Base-by-base conservation (phyloP, 208 protist genomes). In the Trypanosoma congolense region DNA sequence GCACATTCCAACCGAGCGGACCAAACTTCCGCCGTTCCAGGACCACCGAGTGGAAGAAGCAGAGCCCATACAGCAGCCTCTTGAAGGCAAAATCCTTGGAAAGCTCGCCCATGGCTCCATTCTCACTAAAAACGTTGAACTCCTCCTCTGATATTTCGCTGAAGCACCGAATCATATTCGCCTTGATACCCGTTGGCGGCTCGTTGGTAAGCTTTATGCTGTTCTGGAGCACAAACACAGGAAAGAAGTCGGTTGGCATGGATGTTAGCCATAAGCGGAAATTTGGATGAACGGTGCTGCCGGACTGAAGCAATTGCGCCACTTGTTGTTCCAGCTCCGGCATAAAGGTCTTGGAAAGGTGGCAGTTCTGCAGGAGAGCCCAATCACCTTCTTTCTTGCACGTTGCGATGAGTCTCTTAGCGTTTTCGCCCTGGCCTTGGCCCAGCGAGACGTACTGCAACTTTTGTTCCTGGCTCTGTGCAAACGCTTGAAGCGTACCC, bases 161-260 rank as follows among this genome's bases (percentile, higher is more conserved):
- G 58, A 96, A 98, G 53, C 96, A 97, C 28, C 96, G 90, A 51
- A 95, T 66, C 79, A 99, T 88, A 77, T 99, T 99, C 19, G 96
- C 83, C 63, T 92, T 84, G 28, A 98, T 56, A 38, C 96, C 97
- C 4, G 93, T 97, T 21, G 97, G 97, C 33, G 97, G 96, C 80
- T 99, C 97, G 67, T 97, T 98, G 16, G 97, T 99, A 40, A 99
- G 71, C 77, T 99, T 99, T 48, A 99, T 80, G n/a, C 92, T 95
- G 33, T 86, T 96, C 78, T 99, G 97, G 52, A 99, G 78, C 31
- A 99, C 95, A 70, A 96, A 90, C 19, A 98, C 86, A 3, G 97
- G 97, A 83, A 99, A 99, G 65, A 96, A 93, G 63, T 93, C 83
- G 1, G 84, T 92, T 31, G 97, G 97, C 95, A 98, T 98, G n/a